These are phyloP conservation scores for Phaeotremella fagi DNA, from an alignment of 768 basidiomycete species.

Conservation along the genomic window DNA sequence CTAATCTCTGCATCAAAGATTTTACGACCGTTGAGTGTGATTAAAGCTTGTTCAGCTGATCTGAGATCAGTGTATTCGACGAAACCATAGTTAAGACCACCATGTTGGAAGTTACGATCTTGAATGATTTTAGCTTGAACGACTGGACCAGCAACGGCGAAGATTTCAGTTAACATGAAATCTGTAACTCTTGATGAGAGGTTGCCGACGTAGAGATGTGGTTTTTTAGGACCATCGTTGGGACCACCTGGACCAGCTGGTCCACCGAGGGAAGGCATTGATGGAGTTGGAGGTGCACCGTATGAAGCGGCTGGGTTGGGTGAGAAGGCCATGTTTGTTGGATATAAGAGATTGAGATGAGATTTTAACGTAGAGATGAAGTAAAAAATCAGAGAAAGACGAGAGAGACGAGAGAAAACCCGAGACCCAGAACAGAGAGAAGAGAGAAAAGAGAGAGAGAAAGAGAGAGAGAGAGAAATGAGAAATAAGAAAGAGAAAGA, in stretches of 20 bases:
- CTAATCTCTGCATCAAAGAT: constrained; percentile 99
- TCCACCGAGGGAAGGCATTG: constrained; percentile 3
- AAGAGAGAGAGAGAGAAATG: constrained; percentile 34
- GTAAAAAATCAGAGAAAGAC: constrained; percentile 1
- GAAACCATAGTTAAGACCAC: constrained; percentile 98
- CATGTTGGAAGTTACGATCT: constrained; percentile 98
- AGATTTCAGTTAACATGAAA: constrained; percentile 90
- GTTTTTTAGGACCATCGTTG: constrained; percentile 56
- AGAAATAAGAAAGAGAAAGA: constrained; percentile 56
- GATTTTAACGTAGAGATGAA: constrained; percentile 14
- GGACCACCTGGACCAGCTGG: too few species aligned
- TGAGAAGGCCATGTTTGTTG: constrained; percentile 11
- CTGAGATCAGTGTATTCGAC: constrained; percentile 99
- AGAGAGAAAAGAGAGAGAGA: constrained; percentile 1
- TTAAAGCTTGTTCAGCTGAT: constrained; percentile 95
- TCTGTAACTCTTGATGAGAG: constrained; percentile 95
- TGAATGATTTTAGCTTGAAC: constrained; percentile 99
- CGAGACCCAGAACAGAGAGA: constrained; percentile 3
- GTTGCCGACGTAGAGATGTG: constrained; percentile 98
- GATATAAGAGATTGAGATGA: constrained; percentile 4
- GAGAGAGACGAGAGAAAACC: constrained; percentile 6
- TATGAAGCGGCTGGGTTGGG: not conserved
- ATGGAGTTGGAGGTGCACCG: constrained; percentile 10
- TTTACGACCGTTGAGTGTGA: constrained; percentile 97
- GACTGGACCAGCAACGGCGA: constrained; percentile 66